A percentile compares a stretch with the other conserved stretches of the same genome.
Evolutionary conservation across 2,329 filamentous ascomycete species (phyloP).

Genomic region (Sporothrix mexicana): DNA sequence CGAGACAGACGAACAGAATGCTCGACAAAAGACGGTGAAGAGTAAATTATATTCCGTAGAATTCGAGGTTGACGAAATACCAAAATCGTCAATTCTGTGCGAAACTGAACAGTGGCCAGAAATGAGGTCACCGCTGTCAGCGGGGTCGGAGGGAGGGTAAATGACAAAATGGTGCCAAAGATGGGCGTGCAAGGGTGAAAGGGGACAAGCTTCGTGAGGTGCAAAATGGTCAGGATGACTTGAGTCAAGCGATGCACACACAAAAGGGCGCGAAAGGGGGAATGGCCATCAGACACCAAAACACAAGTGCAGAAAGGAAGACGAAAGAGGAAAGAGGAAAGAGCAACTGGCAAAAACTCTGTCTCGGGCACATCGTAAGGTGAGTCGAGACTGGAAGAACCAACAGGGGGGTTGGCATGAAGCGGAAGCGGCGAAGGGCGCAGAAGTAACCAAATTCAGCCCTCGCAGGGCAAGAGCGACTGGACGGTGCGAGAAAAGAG

Average conservation of each 20-base stretch:
- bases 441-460: not conserved
- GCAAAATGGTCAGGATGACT: not conserved
- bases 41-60: not conserved
- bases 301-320: not conserved
- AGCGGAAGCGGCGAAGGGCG: not conserved
- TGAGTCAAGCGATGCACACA: not conserved
- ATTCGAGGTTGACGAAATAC: not conserved
- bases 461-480: constrained; percentile 9
- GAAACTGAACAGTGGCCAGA: too few relatives aligned
- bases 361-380: not conserved
- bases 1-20: not conserved
- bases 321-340: constrained; percentile 17
- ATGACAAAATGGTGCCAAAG: not conserved
- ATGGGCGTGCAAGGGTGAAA: not conserved
- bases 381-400: not conserved
- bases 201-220: not conserved
- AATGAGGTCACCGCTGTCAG: not conserved
- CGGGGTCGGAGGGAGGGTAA: not conserved
- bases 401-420: not conserved
- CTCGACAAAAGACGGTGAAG: not conserved
- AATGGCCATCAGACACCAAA: not conserved
- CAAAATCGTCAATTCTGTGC: not conserved
- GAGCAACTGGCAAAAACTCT: too few relatives aligned
- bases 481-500: not conserved
- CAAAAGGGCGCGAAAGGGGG: not conserved